phyloP scores from a whole-genome alignment of 1,284 basidiomycete species.

The Vanrija sp. region DNA sequence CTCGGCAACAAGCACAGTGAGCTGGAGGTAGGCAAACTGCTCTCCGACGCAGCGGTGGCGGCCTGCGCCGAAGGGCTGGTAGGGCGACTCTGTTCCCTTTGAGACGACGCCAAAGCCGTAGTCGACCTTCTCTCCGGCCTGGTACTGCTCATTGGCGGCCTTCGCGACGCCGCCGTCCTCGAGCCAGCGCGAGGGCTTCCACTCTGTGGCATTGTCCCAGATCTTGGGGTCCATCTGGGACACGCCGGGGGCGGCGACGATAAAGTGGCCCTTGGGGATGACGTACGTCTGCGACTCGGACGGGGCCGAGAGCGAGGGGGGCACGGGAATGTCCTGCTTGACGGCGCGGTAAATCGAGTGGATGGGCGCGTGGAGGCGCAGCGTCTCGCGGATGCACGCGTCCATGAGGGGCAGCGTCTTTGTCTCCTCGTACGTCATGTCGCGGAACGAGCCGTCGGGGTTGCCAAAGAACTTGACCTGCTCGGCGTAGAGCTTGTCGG shows the following conservation, averaged over 20 bases:
- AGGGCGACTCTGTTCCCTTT: constrained; percentile 85
- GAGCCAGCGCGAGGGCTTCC: constrained; percentile 81
- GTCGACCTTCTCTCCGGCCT: constrained; percentile 79
- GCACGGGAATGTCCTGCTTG: constrained; percentile 76
- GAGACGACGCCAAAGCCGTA: constrained; percentile 92
- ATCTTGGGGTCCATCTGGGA: constrained; percentile 80
- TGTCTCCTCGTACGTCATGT: constrained; percentile 82
- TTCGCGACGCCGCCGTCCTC: constrained; percentile 72
- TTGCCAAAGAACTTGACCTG: constrained; percentile 79
- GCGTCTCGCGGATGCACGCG: constrained; percentile 85
- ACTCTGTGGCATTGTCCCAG: constrained; percentile 71
- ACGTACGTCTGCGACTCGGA: constrained; percentile 67
- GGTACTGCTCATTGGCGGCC: constrained; percentile 68
- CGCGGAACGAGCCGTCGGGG: constrained; percentile 72
- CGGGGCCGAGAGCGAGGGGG: constrained; percentile 71
- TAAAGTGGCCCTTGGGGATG: constrained; percentile 85
- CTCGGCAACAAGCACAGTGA: constrained; percentile 76
- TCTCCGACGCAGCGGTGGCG: constrained; percentile 61
- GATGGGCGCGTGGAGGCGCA: constrained; percentile 87
- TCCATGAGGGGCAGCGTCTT: constrained; percentile 79
- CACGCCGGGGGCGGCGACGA: constrained; percentile 84
- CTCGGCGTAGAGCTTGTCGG: constrained; percentile 80
- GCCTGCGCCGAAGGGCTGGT: constrained; percentile 95
- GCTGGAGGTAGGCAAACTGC: constrained; percentile 90
- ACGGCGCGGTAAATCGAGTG: constrained; percentile 78